phyloP scores from a whole-genome alignment of 202 grass and related monocot species.

The Digitaria exilis region DNA sequence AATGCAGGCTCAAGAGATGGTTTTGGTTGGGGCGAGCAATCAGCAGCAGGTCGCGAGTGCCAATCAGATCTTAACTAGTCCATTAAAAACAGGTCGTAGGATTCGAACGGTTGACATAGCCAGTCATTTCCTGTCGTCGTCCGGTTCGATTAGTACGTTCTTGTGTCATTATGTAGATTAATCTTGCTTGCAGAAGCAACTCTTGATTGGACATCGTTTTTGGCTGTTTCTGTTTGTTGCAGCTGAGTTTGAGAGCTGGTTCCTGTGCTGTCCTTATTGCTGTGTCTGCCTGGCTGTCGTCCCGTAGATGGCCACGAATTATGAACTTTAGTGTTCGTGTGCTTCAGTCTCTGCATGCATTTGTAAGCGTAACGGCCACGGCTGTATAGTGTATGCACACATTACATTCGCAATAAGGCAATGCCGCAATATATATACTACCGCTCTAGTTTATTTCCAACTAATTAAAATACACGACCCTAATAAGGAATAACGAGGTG shows the following conservation, averaged over 20 bases:
- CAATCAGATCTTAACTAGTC: constrained; percentile 28
- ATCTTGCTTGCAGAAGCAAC: background rate
- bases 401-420: background rate
- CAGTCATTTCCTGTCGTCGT: constrained; percentile 24
- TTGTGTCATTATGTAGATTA: background rate
- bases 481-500: no score
- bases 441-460: no score
- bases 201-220: constrained; percentile 3
- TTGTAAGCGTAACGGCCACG: background rate
- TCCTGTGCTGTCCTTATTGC: background rate
- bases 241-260: constrained; percentile 2
- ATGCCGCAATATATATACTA: background rate
- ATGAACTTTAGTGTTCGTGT: no score
- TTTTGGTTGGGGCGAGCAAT: background rate
- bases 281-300: constrained; percentile 1
- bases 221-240: background rate
- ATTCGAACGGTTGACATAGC: background rate
- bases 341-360: background rate
- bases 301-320: background rate
- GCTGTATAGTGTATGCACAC: no score
- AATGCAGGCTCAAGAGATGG: background rate
- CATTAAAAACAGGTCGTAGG: constrained; percentile 9
- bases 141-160: background rate
- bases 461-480: no score
- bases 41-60: constrained; percentile 26